Base-by-base conservation (phyloP, 495 filamentous ascomycete species). In the Neurospora sp. region DNA sequence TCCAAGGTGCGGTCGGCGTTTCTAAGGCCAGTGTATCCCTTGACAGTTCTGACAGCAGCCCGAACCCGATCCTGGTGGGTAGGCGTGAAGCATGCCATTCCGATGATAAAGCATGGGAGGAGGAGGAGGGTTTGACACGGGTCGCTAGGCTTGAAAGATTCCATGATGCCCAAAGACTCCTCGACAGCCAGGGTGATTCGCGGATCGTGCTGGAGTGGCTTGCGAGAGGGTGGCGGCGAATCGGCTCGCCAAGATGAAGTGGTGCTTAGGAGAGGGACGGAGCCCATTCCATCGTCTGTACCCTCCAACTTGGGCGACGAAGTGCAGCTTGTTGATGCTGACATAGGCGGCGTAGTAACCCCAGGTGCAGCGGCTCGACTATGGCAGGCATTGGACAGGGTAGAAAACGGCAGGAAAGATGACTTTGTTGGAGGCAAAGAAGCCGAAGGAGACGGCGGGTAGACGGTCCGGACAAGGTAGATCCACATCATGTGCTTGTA, bases 401-500 rank as follows among this genome's bases (percentile, higher is more conserved):
- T 17, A 8, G 79, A 71, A 9, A 79, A 70, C 69, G 79, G 81
- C 37, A 69, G 72, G 8, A 76, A 75, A 8, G 79, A 78, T 3
- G 78, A 76, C 38, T 76, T 70, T 38, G 76, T 73, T 9, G 80
- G 72, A 7, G 79, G 14, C 53, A 65, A 72, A 4, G 79, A 72
- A n/a, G 83, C 71, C 7, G 73, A 72, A 0, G 81, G 71, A 12
- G 81, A 81, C 1, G 86, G 86, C n/a, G 92, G 91, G 72, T 91
- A 89, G 75, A 96, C 92, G 2, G 94, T 97, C 39, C 94, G 89
- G 78, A 91, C 92, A 0, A 97, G 86, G 77, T 97, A 97, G 6
- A 97, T 89, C 93, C 93, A 97, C 73, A 94, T 92, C 76, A 92
- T 93, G 79, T 97, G 94, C 61, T 93, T 89, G 80, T 97, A 97